These are phyloP conservation scores for Beverwykella pulmonaria DNA, from an alignment of 495 filamentous ascomycete species.

Conservation along the genomic window DNA sequence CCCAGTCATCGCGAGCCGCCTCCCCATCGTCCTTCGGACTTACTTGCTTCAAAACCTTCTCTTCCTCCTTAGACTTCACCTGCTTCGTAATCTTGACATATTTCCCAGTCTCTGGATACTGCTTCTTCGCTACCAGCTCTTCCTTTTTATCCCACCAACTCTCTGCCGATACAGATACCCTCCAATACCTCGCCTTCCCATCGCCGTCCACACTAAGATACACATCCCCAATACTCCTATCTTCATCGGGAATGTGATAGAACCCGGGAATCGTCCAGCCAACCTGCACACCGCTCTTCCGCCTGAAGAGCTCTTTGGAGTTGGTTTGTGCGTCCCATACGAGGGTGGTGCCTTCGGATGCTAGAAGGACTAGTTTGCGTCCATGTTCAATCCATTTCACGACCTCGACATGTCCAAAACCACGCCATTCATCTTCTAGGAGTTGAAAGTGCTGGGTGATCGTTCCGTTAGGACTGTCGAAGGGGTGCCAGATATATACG, in stretches of 20 bases:
- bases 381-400: conserved; percentile 20
- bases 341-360: conserved; percentile 9
- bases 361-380: conserved; percentile 3
- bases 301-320: conserved; percentile 12
- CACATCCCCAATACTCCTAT: neutral
- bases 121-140: neutral
- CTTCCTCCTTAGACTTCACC: neutral
- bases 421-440: neutral
- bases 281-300: neutral
- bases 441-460: conserved; percentile 15
- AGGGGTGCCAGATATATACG: conserved; percentile 16
- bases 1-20: conserved; percentile 6
- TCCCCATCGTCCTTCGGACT: neutral
- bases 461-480: neutral
- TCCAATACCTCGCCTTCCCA: conserved; percentile 15
- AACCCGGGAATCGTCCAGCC: neutral
- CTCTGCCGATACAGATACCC: neutral
- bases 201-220: conserved; percentile 23
- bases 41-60: too few species aligned
- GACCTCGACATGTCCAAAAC: neutral
- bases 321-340: conserved; percentile 23
- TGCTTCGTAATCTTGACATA: neutral
- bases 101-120: neutral
- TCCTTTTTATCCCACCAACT: conserved; percentile 3
- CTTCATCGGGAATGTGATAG: neutral